These are phyloP conservation scores for Ochromonas danica DNA, from an alignment of 108 stramenopile species.

Conservation along the genomic window DNA sequence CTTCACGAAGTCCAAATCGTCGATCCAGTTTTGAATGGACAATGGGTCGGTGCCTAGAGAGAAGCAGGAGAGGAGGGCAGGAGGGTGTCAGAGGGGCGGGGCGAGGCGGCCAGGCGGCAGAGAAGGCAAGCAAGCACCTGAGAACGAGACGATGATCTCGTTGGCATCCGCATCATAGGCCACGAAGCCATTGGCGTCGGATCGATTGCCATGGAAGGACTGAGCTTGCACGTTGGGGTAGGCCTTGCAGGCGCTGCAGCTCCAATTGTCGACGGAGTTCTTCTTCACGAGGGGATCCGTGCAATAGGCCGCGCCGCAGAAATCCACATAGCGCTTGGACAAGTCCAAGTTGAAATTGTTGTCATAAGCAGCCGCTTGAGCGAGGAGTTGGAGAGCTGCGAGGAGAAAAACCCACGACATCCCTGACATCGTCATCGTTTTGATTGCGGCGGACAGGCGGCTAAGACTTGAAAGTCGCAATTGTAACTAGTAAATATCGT, in stretches of 20 bases:
- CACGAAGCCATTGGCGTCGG: constrained; percentile 24
- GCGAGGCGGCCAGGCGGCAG: too few species aligned
- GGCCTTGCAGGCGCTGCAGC: constrained; percentile 1
- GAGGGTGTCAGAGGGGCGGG: too few species aligned
- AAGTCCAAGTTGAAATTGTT: not conserved
- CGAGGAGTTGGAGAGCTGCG: not conserved
- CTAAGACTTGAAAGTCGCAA: too few species aligned
- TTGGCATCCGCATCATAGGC: constrained; percentile 9
- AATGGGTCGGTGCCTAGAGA: constrained; percentile 37
- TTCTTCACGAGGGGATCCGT: not conserved
- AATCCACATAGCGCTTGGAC: not conserved
- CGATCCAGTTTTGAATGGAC: constrained; percentile 37
- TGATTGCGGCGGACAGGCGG: too few species aligned
- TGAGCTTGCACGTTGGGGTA: not conserved
- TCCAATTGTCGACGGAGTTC: not conserved
- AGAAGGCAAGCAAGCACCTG: too few species aligned
- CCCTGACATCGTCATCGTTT: too few species aligned
- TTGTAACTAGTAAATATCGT: too few species aligned
- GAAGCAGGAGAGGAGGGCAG: too few species aligned
- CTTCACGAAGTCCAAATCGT: constrained; percentile 26
- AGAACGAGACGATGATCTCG: constrained; percentile 32
- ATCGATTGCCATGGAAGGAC: not conserved
- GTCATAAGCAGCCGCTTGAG: not conserved
- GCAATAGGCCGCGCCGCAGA: constrained; percentile 25
- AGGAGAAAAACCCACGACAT: not conserved